Evolutionary conservation across 371 early-diverging fungal genomes (phyloP), one percentile per base, ranked within the genome.

Genomic region (Sporodiniella umbellata): DNA sequence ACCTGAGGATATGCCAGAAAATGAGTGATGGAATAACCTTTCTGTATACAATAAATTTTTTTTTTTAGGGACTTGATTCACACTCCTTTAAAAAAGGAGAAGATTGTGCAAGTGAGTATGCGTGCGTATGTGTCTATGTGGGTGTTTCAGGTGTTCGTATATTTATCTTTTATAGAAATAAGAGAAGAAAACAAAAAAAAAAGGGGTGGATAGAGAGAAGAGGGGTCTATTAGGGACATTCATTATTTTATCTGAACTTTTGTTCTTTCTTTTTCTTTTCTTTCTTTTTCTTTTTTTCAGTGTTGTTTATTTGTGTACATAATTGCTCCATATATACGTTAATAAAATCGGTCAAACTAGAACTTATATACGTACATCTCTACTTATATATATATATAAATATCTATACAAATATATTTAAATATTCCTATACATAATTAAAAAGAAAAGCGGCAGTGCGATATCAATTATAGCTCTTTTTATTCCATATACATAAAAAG

Each of bases 1-100:
- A 62, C 72, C 72, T 45, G 68, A 71, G 25, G 72, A 64, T 49
- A 43, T 50, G 31, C 51, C 50, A n/a, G 71, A 71, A 44, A 61
- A 62, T 42, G 71, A 71, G 28, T 60, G 57, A 64, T 21, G 3
- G 3, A 31, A 33, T 33, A 15, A 14, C 22, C 35, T 38, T 12
- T 48, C 37, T 14, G 28, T 28, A 33, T n/a, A n/a, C n/a, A 35
- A 35, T 35, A 35, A 35, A 35, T 11, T 35, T 15, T n/a, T n/a
- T n/a, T n/a, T 4, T 35, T 35, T 35, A 35, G 35, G 35, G 15
- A 35, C 35, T 35, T 35, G 14, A n/a, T 35, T 35, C 8, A 35
- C n/a, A 14, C 35, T 24, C 38, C 52, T 52, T 52, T 35, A 44
- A 52, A 52, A 14, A 35, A 24, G 35, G n/a, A n/a, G 35, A 14